Conservation (phyloP, 1,139 yeast species). For the Geotrichum europaeum region DNA sequence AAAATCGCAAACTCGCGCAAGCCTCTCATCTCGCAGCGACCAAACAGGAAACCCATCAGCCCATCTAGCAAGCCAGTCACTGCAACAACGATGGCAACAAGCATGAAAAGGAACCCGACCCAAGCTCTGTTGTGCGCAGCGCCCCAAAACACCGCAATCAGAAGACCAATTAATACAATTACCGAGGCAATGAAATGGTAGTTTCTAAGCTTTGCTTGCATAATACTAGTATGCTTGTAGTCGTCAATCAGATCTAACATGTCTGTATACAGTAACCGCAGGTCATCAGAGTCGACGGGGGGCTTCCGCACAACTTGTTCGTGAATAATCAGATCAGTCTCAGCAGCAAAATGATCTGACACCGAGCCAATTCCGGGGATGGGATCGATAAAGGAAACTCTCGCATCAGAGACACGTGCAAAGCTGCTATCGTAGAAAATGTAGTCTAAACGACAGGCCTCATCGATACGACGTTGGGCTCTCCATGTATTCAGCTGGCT, state of each 20-base stretch:
- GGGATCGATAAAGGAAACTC: conserved; percentile 66
- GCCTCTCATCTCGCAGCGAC: conserved; percentile 71
- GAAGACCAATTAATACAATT: conserved; percentile 44
- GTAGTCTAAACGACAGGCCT: conserved; percentile 88
- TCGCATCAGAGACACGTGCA: conserved; percentile 51
- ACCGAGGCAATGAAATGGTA: conserved; percentile 58
- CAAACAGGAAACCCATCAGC: conserved; percentile 69
- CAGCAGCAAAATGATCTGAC: conserved; percentile 91
- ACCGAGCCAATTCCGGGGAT: conserved; percentile 61
- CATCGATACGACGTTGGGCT: conserved; percentile 49
- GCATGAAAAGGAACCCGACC: conserved; percentile 55
- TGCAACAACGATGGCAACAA: conserved; percentile 42
- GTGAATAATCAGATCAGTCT: conserved; percentile 44
- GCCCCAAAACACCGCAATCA: conserved; percentile 58
- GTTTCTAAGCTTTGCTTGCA: conserved; percentile 62
- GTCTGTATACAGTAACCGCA: conserved; percentile 45
- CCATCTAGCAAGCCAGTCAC: conserved; percentile 73
- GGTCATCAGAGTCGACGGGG: conserved; percentile 15
- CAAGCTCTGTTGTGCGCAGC: conserved; percentile 42
- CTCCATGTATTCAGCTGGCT: conserved; percentile 86
- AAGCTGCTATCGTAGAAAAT: conserved; percentile 62
- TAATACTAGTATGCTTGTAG: conserved; percentile 50
- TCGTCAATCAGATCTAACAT: conserved; percentile 48
- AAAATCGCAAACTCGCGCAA: conserved; percentile 60
- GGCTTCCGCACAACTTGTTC: conserved; percentile 18